Percentiles rank a stretch among this genome's conserved stretches.
Evolutionary conservation across 495 filamentous ascomycete species (phyloP).

Genomic region (Aspergillus egyptiacus): DNA sequence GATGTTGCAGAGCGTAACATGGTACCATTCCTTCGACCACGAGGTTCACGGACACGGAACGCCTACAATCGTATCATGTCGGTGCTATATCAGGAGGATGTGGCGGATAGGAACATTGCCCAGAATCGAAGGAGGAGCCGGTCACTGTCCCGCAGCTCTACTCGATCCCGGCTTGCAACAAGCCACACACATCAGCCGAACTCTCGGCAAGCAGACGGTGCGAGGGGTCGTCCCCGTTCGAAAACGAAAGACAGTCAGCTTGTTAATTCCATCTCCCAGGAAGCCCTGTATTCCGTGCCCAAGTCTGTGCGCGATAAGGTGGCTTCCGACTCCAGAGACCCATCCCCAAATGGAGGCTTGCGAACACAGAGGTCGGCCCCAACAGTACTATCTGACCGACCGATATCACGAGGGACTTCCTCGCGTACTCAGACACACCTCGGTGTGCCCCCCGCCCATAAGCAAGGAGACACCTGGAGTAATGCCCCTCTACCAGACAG

Average conservation of each 20-base stretch:
- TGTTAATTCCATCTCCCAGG: constrained; percentile 7
- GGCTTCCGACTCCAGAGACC: constrained; percentile 2
- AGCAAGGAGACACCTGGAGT: constrained; percentile 34
- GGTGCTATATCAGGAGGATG: constrained; percentile 39
- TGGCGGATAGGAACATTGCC: constrained; percentile 39
- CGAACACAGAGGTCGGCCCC: constrained; percentile 33
- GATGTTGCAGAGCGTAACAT: constrained; percentile 46
- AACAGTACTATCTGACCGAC: constrained; percentile 22
- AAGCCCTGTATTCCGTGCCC: constrained; percentile 3
- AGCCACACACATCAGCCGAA: constrained; percentile 16
- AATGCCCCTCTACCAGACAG: constrained; percentile 39
- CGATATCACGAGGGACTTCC: constrained; percentile 9
- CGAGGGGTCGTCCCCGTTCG: constrained; percentile 2
- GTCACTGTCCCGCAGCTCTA: constrained; percentile 22
- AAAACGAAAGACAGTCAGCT: constrained; percentile 6
- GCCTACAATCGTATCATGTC: constrained; percentile 29
- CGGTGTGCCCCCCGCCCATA: constrained; percentile 35
- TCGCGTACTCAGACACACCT: constrained; percentile 21
- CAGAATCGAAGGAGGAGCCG: constrained; percentile 20
- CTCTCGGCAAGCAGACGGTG: not conserved
- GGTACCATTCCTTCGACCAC: constrained; percentile 30
- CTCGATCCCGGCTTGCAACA: constrained; percentile 19
- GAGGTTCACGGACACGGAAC: constrained; percentile 20
- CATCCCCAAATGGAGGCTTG: constrained; percentile 5
- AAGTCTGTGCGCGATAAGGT: constrained; percentile 7